These are phyloP conservation scores for Xylaria arbuscula DNA, from an alignment of 2,329 filamentous ascomycete species.

Conservation along the genomic window DNA sequence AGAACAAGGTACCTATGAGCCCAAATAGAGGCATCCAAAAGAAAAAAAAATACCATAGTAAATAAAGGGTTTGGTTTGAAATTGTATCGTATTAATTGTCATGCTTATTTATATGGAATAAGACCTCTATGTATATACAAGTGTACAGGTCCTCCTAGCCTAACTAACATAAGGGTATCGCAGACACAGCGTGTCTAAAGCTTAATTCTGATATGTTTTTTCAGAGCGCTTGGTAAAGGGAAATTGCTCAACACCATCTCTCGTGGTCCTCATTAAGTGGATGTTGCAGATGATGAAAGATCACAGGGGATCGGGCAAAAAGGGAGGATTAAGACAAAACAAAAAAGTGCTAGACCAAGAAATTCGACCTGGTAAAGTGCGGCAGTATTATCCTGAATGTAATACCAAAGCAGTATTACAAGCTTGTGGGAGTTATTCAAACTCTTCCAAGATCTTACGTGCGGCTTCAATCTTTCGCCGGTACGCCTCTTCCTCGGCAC, in stretches of 20 bases:
- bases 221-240: slow-evolving; percentile 21
- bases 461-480: slow-evolving; percentile 80
- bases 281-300: slow-evolving; percentile 25
- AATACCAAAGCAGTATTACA: slow-evolving; percentile 4
- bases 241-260: slow-evolving; percentile 32
- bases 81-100: not conserved
- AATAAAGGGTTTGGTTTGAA: not conserved
- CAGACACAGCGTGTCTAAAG: slow-evolving; percentile 25
- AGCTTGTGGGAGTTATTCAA: slow-evolving; percentile 55
- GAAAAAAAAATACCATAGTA: not conserved
- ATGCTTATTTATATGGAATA: slow-evolving; percentile 24
- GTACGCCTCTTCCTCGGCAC: slow-evolving; percentile 71
- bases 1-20: no score
- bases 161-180: slow-evolving; percentile 38
- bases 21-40: not conserved
- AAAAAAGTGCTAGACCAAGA: slow-evolving; percentile 17
- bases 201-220: slow-evolving; percentile 25
- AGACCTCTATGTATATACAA: slow-evolving; percentile 30
- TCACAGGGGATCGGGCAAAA: slow-evolving; percentile 12
- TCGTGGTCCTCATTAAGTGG: slow-evolving; percentile 32
- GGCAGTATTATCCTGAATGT: slow-evolving; percentile 20
- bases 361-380: not conserved
- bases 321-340: slow-evolving; percentile 1
- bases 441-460: slow-evolving; percentile 76
- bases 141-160: slow-evolving; percentile 22